Base-by-base conservation (phyloP, 306 rosid species). In the Sindora glabra region DNA sequence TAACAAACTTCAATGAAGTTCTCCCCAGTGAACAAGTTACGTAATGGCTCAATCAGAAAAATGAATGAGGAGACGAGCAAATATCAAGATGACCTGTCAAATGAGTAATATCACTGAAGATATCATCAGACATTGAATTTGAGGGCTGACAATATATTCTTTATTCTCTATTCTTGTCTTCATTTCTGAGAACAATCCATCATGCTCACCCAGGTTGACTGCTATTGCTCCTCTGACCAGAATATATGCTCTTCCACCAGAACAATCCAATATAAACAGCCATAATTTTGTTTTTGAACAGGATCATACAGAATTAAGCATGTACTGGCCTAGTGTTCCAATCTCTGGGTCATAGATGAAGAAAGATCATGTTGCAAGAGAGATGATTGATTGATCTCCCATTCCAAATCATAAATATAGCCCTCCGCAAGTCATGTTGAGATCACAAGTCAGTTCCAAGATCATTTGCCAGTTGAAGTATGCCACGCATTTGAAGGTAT, bases 401-500 rank as follows among this genome's bases (percentile, higher is more conserved):
- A n/a, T n/a, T n/a, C 81, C 79, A 59, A 64, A 64, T 39, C 47
- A 67, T 49, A 67, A 54, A 36, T 22, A 68, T 37, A 41, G 59
- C 73, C 78, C 61, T 76, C 52, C 69, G n/a, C 63, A 71, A 59
- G 29, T 34, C 64, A 72, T 53, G 76, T 40, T 65, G 59, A 40
- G 72, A 74, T 72, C 80, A 94, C 66, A 94, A 76, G 70, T 71
- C 94, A 69, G 74, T 62, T 55, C 95, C 99, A 56, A 89, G 78
- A 81, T 94, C 99, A 45, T 77, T 89, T 46, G 97, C 95, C 76
- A 94, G 82, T 76, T 94, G 96, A 77, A 94, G 72, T 76, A 94
- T 94, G 74, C 99, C 99, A 45, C 99, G 86, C 97, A 89, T 94
- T 72, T 94, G 99, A 72, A 94, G 99, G 82, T 94, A 94, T 27